Evolutionary conservation across 1,139 yeast genomes (phyloP), one percentile per base, ranked within the genome.

Genomic region (Candida sojae): DNA sequence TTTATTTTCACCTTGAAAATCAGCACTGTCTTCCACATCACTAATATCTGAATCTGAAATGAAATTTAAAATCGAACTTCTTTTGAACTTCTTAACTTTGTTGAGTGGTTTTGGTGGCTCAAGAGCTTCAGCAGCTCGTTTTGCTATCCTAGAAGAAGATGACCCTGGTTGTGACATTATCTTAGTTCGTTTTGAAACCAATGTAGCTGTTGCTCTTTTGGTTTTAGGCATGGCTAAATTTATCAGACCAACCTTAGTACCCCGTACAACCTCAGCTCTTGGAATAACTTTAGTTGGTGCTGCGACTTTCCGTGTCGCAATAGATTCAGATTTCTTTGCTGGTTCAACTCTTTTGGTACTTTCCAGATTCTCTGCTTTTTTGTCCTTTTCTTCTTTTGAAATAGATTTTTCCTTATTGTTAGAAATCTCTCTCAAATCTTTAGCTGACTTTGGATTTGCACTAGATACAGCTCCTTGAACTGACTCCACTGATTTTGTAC

Each of bases 1-100:
- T 26, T 33, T 39, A 41, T 41, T 41, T 13, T 41, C 44, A 26
- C 44, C 44, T 13, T 33, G 12, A 10, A 41, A 34, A n/a, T 41
- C 13, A 41, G 32, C 29, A 13, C 32, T 26, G 7, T 41, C 39
- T 12, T 41, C 44, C 2, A 41, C 32, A 28, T 41, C 44, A 41
- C 44, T 41, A 3, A 41, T 23, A 6, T 34, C 38, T 26, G 37
- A 31, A 17, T 41, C 44, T 2, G 30, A 31, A 36, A 25, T 12
- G 9, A 12, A 11, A 12, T 29, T 29, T 5, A 13, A 11, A 29
- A n/a, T 13, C 7, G 32, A 8, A 25, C 11, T 25, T 13, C 25
- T 35, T 5, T 37, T 37, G 10, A 26, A n/a, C 26, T n/a, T 17
- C 17, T 34, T 41, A 6, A 25, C 11, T 41, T 25, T 28, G 33